Evolutionary conservation across 106 monocot genomes (phyloP).

Genomic region (Acanthochlamys bracteata): DNA sequence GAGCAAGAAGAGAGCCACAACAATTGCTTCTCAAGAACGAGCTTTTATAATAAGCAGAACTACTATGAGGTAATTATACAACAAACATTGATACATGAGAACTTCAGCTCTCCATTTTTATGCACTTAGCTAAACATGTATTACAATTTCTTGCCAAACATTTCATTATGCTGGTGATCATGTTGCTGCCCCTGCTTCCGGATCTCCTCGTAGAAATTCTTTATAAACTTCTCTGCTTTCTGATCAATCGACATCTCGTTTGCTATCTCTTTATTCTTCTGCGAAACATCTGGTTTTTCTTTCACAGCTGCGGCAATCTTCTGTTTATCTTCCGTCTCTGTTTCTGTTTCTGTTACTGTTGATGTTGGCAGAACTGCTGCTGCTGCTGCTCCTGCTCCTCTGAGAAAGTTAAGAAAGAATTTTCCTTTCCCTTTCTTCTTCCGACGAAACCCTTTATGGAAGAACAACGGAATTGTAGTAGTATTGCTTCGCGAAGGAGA

Average conservation of each 20-base stretch:
- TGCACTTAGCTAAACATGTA: no score
- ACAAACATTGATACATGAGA: no score
- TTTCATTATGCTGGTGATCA: no score
- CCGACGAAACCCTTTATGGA: background rate
- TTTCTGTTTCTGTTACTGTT: background rate
- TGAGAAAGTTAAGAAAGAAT: background rate
- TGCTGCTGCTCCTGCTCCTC: no score
- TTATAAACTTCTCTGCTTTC: constrained; percentile 1
- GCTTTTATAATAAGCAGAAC: no score
- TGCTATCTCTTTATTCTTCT: background rate
- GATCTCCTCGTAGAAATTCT: background rate
- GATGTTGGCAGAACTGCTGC: background rate
- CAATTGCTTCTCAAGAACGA: no score
- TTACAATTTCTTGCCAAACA: no score
- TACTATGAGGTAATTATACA: no score
- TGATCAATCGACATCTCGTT: background rate
- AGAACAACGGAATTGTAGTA: background rate
- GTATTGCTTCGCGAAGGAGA: background rate
- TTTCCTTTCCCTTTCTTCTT: background rate
- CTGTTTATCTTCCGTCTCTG: background rate
- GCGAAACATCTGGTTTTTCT: background rate
- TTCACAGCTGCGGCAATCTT: background rate
- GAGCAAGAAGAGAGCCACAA: no score
- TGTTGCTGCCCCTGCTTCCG: no score
- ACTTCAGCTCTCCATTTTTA: no score